Percentiles rank a stretch among this genome's conserved stretches.
Evolutionary conservation across 2,329 filamentous ascomycete species (phyloP).

Genomic region (Blastomyces parvus): DNA sequence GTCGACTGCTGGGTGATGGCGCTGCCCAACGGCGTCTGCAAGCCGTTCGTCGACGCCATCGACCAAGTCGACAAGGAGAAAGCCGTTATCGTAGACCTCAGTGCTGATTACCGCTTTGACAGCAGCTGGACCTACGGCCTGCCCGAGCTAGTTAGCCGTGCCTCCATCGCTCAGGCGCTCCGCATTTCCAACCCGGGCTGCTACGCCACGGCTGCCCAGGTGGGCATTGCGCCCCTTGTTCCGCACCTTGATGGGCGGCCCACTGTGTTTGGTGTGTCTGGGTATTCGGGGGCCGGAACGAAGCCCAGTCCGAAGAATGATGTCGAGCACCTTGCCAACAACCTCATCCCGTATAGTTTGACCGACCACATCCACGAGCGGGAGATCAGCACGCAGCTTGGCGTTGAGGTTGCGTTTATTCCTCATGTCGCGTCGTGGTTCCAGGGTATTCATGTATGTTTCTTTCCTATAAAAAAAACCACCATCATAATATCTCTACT

Average conservation of each 20-base stretch:
- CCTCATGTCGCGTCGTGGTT: slow-evolving; percentile 97
- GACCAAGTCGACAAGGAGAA: slow-evolving; percentile 57
- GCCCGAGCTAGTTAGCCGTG: slow-evolving; percentile 71
- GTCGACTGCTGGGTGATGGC: slow-evolving; percentile 98
- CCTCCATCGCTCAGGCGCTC: slow-evolving; percentile 64
- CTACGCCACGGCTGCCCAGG: slow-evolving; percentile 86
- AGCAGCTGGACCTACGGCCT: slow-evolving; percentile 79
- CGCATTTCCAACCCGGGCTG: slow-evolving; percentile 90
- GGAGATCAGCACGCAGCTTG: slow-evolving; percentile 75
- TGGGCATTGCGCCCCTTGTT: slow-evolving; percentile 75
- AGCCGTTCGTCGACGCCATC: slow-evolving; percentile 85
- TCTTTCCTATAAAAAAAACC: background rate
- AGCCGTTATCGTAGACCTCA: slow-evolving; percentile 82
- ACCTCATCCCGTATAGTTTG: slow-evolving; percentile 82
- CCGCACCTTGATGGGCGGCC: slow-evolving; percentile 69
- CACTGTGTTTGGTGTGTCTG: slow-evolving; percentile 80
- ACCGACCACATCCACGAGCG: slow-evolving; percentile 93
- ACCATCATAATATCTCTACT: background rate
- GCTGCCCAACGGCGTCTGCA: slow-evolving; percentile 87
- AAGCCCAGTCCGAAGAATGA: slow-evolving; percentile 95
- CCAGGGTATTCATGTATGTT: slow-evolving; percentile 68
- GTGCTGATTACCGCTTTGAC: slow-evolving; percentile 93
- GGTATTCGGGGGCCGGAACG: slow-evolving; percentile 89
- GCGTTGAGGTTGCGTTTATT: slow-evolving; percentile 67
- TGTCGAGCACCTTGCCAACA: slow-evolving; percentile 68